Evolutionary conservation across 805 yeast genomes (phyloP), one percentile per base, ranked within the genome.

Genomic region (Suhomyces sp.): DNA sequence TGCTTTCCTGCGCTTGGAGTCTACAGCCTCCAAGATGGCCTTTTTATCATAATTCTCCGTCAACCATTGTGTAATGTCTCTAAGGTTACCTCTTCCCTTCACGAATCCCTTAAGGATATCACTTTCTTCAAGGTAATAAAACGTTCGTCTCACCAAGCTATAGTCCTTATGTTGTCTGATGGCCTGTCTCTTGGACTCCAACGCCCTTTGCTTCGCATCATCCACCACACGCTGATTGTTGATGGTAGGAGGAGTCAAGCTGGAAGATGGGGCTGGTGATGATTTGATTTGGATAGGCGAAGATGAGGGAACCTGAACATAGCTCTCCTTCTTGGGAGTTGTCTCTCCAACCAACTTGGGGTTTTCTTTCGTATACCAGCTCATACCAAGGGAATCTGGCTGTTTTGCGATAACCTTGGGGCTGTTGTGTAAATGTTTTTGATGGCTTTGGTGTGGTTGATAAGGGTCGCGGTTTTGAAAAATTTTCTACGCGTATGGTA

Each of bases 81-180:
- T 54, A 18, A 68, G 53, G 29, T 66, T 63, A 5, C 72, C 72
- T 44, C 58, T 65, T 4, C 70, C 70, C 38, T 63, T 65, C 16
- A 65, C 66, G 47, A 68, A 65, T 4, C 67, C 72, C 36, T 60
- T 60, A 46, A 66, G 60, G 22, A 68, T 50, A 36, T 63, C 72
- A 28, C 64, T 56, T 38, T 68, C 72, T n/a, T 49, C 52, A 19
- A 68, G 48, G 37, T 68, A 68, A 43, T 53, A 52, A 48, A 65
- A 68, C 28, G 61, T 44, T 35, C 56, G 56, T 18, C 56, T 41
- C 18, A 68, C 56, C 44, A 66, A 51, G 25, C 64, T 64, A 50
- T 63, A 68, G 51, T 64, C 62, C 33, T 54, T 56, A 45, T 68
- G 72, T 23, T 54, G 51, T 48, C 68, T 50, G 22, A 63, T 54